A percentile compares a stretch with the other conserved stretches of the same genome.
phyloP scores from a whole-genome alignment of 768 basidiomycete species.

The Sporobolomyces phaffii region DNA sequence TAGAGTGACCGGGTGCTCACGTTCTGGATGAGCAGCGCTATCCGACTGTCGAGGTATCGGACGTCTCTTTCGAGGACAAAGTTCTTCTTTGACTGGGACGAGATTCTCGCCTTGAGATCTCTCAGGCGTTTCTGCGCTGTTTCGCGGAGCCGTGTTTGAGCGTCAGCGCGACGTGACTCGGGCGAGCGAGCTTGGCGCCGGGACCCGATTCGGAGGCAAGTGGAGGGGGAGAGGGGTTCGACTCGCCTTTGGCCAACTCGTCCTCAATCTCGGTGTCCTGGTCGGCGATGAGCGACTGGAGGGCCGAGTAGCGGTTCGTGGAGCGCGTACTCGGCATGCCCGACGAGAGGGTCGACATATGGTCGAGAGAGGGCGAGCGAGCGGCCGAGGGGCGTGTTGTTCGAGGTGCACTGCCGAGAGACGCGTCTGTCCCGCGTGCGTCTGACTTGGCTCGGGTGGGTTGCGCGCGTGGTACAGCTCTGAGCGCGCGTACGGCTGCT shows the following conservation, averaged over 20 bases:
- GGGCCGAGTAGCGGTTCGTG: constrained; percentile 33
- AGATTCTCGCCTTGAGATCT: constrained; percentile 93
- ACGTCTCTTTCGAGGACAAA: constrained; percentile 98
- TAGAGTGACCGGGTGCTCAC: constrained; percentile 57
- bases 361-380: not conserved
- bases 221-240: not conserved
- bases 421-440: no score
- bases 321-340: constrained; percentile 2
- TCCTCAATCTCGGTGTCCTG: constrained; percentile 50
- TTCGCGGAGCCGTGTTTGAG: not conserved
- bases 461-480: no score
- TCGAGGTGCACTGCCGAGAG: not conserved
- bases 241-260: constrained; percentile 46
- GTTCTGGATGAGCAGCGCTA: constrained; percentile 95
- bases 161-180: not conserved
- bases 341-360: not conserved
- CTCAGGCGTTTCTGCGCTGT: constrained; percentile 94
- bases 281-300: constrained; percentile 31
- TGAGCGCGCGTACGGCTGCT: no score
- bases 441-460: no score
- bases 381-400: not conserved
- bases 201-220: no score
- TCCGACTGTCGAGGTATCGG: constrained; percentile 92
- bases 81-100: constrained; percentile 98
- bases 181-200: not conserved